Base-by-base conservation (phyloP, 163 green algal species). In the Scenedesmus sp. region DNA sequence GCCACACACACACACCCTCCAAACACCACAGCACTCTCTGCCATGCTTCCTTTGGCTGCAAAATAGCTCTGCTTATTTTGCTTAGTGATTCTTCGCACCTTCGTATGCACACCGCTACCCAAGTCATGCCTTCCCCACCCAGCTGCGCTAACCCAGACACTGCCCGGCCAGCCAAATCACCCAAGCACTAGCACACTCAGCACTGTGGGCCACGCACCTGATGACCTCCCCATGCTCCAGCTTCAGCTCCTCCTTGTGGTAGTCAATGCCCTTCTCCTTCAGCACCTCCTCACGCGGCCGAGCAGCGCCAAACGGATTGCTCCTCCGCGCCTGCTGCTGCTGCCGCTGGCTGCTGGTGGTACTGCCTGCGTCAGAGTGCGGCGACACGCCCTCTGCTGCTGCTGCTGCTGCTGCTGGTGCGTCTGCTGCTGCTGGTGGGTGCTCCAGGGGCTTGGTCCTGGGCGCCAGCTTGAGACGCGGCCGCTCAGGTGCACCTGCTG, bases 201-300 rank as follows among this genome's bases (percentile, higher is more conserved):
- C 43, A 43, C 3, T 70, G 59, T 43, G 0, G 3, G 22, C 53
- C 6, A 79, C 78, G 1, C 78, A 95, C 94, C 93, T 93, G 72
- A 94, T 90, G 15, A 94, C 93, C 81, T 95, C 94, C 42, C 93
- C 93, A 78, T 95, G 92, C 91, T 96, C 95, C 46, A 95, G 88
- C 91, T 94, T 92, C 24, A 95, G 87, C 35, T 94, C 93, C 86
- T 97, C 95, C 93, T 96, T 95, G 9, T 93, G 83, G 10, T 93
- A 91, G 88, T 98, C 94, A 35, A 95, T 88, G 70, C 96, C 96
- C 94, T 97, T 96, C 95, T 98, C 96, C 88, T 94, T 95, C 73
- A 98, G 92, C 89, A 98, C 95, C 91, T 98, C 96, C 94, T 98
- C 97, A 26, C 97, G 93, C 3, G 97, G 97, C 73, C 95, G 92